Conservation (phyloP, 345 rosid genomes). For the Streptanthus diversifolius region DNA sequence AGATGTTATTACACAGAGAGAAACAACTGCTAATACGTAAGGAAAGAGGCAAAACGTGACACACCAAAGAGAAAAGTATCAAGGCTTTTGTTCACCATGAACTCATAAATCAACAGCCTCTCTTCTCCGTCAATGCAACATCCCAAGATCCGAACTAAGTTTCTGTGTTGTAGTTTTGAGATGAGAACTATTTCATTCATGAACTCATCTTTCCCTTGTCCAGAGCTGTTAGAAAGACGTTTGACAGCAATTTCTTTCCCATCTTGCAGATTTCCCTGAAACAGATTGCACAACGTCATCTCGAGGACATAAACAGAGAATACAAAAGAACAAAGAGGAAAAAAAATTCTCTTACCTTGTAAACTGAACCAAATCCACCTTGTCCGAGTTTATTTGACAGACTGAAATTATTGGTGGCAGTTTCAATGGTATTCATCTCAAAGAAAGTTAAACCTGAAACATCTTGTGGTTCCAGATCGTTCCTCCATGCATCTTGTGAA, state of each 20-base stretch:
- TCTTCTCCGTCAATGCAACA: too few species aligned
- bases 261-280: slow-evolving; percentile 34
- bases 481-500: not conserved
- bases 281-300: not conserved
- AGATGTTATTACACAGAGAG: not conserved
- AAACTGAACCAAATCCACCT: slow-evolving; percentile 37
- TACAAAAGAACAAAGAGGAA: not conserved
- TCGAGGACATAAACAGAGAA: not conserved
- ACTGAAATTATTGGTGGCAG: slow-evolving; percentile 26
- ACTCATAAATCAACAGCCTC: too few species aligned
- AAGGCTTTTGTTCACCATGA: too few species aligned
- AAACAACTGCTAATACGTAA: not conserved
- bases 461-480: not conserved
- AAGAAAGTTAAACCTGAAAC: not conserved
- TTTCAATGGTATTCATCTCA: slow-evolving; percentile 9
- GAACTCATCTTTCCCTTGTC: slow-evolving; percentile 43
- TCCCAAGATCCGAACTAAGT: too few species aligned
- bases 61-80: slow-evolving; percentile 46
- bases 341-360: slow-evolving; percentile 11
- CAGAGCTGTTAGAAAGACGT: slow-evolving; percentile 42
- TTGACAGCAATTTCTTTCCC: slow-evolving; percentile 44
- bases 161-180: too few species aligned
- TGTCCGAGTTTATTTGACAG: slow-evolving; percentile 28
- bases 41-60: not conserved
- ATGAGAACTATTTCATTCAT: too few species aligned